Evolutionary conservation across 2,329 filamentous ascomycete species (phyloP).

Genomic region (Ophiosphaerella korrae): DNA sequence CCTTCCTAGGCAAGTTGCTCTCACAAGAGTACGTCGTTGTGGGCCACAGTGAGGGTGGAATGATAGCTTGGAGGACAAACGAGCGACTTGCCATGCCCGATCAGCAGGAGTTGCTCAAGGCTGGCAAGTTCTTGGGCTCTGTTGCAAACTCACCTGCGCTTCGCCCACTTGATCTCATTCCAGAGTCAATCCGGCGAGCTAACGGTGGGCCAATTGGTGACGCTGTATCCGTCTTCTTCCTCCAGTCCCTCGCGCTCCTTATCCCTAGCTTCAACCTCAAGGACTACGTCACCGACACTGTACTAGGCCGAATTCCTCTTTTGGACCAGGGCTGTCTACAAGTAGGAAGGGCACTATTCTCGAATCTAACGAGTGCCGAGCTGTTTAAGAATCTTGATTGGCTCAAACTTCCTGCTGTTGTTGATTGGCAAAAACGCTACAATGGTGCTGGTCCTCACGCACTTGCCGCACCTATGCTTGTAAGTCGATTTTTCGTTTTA

Average conservation of each 20-base stretch:
- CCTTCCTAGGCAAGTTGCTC: conserved; percentile 15
- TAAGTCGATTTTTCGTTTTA: neutral
- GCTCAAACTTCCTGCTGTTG: conserved; percentile 19
- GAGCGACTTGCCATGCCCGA: conserved; percentile 26
- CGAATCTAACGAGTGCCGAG: conserved; percentile 13
- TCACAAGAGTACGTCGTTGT: conserved; percentile 26
- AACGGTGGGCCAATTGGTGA: conserved; percentile 24
- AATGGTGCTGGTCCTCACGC: conserved; percentile 27
- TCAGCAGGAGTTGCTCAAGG: conserved; percentile 20
- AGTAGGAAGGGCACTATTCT: conserved; percentile 19
- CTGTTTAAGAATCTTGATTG: conserved; percentile 23
- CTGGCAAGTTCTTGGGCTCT: conserved; percentile 24
- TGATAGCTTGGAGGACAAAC: conserved; percentile 29
- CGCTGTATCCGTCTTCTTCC: conserved; percentile 24
- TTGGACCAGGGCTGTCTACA: conserved; percentile 22
- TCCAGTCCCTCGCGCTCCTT: conserved; percentile 20
- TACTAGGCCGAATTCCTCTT: conserved; percentile 19
- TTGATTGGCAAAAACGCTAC: conserved; percentile 27
- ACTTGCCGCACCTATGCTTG: conserved; percentile 28
- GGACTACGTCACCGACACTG: conserved; percentile 22
- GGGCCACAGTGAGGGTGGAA: conserved; percentile 29
- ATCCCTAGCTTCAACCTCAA: conserved; percentile 19
- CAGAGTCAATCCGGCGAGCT: conserved; percentile 25
- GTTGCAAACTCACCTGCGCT: conserved; percentile 29
- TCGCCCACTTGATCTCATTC: conserved; percentile 26